phyloP scores from a whole-genome alignment of 352 stramenopile genomes.

The Pythium coloratum region DNA sequence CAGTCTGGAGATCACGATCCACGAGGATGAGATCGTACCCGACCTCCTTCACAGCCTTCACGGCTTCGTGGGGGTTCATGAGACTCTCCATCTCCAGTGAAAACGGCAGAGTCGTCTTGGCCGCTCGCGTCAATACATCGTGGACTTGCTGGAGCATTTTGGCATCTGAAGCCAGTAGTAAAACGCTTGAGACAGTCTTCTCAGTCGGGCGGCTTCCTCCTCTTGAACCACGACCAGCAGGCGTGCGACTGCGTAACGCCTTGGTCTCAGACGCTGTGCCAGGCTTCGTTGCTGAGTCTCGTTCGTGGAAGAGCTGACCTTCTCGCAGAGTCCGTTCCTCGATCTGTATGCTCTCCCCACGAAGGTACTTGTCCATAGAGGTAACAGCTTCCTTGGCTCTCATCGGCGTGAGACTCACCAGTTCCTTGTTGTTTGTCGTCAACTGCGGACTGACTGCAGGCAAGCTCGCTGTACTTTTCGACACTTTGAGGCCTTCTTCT shows the following conservation, averaged over 20 bases:
- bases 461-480: constrained; percentile 5
- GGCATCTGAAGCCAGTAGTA: constrained; percentile 44
- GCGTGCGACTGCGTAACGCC: neutral
- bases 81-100: constrained; percentile 61
- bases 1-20: constrained; percentile 55
- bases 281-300: neutral
- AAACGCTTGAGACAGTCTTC: constrained; percentile 22
- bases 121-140: constrained; percentile 20
- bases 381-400: constrained; percentile 27
- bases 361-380: constrained; percentile 64
- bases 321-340: constrained; percentile 32
- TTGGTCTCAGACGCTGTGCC: constrained; percentile 3
- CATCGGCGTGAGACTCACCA: neutral
- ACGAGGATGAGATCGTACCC: constrained; percentile 86
- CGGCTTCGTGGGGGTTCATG: constrained; percentile 46
- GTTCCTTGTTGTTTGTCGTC: constrained; percentile 10
- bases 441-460: constrained; percentile 6
- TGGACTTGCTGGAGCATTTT: constrained; percentile 39
- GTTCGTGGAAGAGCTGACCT: constrained; percentile 42
- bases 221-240: constrained; percentile 3
- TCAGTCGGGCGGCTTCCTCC: neutral
- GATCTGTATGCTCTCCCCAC: constrained; percentile 56
- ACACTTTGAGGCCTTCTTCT: neutral
- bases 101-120: constrained; percentile 8
- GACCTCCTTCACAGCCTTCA: constrained; percentile 45